These are phyloP conservation scores for Dichotomopilus funicola DNA, from an alignment of 2,329 filamentous ascomycete genomes.

Conservation along the genomic window DNA sequence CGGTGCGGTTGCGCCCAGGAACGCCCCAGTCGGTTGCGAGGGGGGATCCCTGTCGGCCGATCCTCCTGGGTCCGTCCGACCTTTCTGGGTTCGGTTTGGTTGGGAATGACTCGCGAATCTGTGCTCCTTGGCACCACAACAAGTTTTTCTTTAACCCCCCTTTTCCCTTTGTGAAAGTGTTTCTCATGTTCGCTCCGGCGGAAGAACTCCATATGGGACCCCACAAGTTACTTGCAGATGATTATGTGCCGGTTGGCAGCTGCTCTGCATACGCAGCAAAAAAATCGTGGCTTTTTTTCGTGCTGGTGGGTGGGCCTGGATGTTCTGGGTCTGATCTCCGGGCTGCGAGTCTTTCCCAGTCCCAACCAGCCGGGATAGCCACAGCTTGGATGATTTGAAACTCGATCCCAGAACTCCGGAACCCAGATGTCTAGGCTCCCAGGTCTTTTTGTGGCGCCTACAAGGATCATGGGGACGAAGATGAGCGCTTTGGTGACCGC, in stretches of 20 bases:
- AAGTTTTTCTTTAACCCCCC: no score
- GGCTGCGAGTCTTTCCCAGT: background rate
- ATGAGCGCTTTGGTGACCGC: constrained; percentile 2
- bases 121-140: background rate
- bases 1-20: constrained; percentile 22
- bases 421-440: background rate
- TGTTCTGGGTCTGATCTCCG: background rate
- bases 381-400: constrained; percentile 12
- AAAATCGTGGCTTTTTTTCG: background rate
- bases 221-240: background rate
- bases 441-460: constrained; percentile 8
- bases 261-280: no score
- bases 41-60: constrained; percentile 14
- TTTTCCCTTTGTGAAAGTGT: no score
- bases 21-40: constrained; percentile 21
- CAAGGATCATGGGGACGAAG: constrained; percentile 8
- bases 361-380: constrained; percentile 12
- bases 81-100: constrained; percentile 7
- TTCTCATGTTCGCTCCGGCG: no score
- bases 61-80: constrained; percentile 10
- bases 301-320: background rate
- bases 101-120: constrained; percentile 3
- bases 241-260: background rate
- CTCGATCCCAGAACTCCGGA: constrained; percentile 15
- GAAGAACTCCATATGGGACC: no score